Base-by-base conservation (phyloP, 2,329 filamentous ascomycete genomes). In the Xenosphaeropsis pyriputrescens region DNA sequence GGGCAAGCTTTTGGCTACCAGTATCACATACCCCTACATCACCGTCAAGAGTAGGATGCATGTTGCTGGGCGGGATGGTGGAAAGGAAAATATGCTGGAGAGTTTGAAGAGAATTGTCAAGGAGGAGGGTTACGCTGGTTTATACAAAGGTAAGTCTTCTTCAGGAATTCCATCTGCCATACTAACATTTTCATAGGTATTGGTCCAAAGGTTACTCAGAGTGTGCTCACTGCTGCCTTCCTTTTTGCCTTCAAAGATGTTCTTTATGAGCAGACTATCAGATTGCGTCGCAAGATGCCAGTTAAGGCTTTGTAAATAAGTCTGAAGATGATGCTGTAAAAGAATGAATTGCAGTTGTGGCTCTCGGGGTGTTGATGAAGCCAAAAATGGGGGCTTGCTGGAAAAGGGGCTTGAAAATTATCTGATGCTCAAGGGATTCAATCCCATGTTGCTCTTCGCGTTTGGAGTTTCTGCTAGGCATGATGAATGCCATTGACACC, bases 31-130 rank as follows among this genome's bases (percentile, higher is more conserved):
- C 60, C 91, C 91, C 9, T 98, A 98, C 58, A 96, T 98, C 58
- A 98, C 91, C 4, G 82, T 98, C 52, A 98, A 98, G 77, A 93
- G 86, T 61, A 76, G 85, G 57, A 94, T 94, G 76, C 91, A 98
- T 58, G 85, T 98, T 43, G 85, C 88, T 18, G 77, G 72, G 44
- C 76, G 75, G 51, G 77, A 76, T 44, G 72, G 73, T n/a, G 77
- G 76, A 45, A 81, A 81, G 61, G 82, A 93, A 62, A 82, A 80
- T 48, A 81, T 95, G 70, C 68, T 78, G 38, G 72, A 77, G 47
- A 83, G 78, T 34, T 72, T 98, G 54, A 76, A 70, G 54, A 72
- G 79, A 43, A 88, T 96, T 42, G 70, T 95, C 43, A 71, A 65
- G 46, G 84, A 95, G 55, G 89, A 96, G 61, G 91, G 91, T n/a